Base-by-base conservation (phyloP, 2,329 filamentous ascomycete species). In the Biscogniauxia sp. region DNA sequence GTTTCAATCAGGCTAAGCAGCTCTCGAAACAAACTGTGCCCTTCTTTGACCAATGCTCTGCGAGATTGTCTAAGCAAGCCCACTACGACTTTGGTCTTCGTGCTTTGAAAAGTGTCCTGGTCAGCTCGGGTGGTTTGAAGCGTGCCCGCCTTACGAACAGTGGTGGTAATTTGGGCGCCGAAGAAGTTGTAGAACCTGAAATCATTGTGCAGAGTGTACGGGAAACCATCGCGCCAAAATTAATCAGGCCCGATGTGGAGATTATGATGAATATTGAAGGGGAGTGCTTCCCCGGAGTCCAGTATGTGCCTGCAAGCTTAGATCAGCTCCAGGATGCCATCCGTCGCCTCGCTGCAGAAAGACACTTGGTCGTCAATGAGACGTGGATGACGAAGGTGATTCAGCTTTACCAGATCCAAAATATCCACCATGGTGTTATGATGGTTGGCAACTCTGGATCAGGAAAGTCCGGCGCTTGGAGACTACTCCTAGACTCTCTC, bases 381-480 rank as follows among this genome's bases (percentile, higher is more conserved):
- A 88, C 89, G 53, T 99, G 96, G 96, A 93, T 98, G 86, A 95
- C 92, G 60, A 99, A 99, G 79, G 88, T 96, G 37, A 83, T 99
- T 8, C 95, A 99, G 75, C 85, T 99, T 2, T 98, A 97, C 75
- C 95, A 99, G 75, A 99, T 99, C 64, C 95, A 98, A 76, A 91
- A 89, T 66, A 93, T 99, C 61, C 95, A 99, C 72, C 95, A 99
- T 69, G 95, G 95, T 89, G 95, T 99, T 26, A 99, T 99, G 96
- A 98, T 99, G 95, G 95, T 99, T 9, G 95, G 95, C 64, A 93
- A 92, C 72, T 97, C 96, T 28, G 95, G 96, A n/a, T 90, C 94
- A 53, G 96, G 96, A 73, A 99, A 99, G 79, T 97, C 95, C 50
- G 88, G 91, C 1, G 91, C 95, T 5, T 99, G 96, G 95, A 93